Conservation (phyloP, 148 eudicot genomes). For the Suaeda aralocaspica region DNA sequence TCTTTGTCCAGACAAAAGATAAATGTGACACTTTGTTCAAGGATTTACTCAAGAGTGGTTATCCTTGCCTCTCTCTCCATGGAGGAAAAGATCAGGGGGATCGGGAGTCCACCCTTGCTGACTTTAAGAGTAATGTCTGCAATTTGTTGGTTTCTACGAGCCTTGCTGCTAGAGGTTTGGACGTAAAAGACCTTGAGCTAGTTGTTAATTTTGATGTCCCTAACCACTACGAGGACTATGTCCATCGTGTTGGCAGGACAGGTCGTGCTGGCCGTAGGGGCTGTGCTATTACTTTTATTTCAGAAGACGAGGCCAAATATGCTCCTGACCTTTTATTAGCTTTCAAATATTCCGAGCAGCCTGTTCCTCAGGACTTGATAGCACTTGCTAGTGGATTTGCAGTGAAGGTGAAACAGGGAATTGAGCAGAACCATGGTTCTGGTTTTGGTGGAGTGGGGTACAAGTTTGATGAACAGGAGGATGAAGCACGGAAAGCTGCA, state of each 20-base stretch:
- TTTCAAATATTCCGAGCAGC: conserved; percentile 67
- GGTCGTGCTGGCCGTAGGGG: conserved; percentile 85
- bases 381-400: conserved; percentile 71
- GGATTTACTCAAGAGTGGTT: conserved; percentile 65
- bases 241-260: conserved; percentile 81
- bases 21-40: conserved; percentile 68
- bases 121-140: conserved; percentile 77
- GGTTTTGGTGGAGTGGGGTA: conserved; percentile 88
- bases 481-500: conserved; percentile 75
- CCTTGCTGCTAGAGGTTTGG: conserved; percentile 79
- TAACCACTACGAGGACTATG: conserved; percentile 82
- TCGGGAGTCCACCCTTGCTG: conserved; percentile 74
- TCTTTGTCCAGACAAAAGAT: conserved; percentile 71
- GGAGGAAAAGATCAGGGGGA: conserved; percentile 87
- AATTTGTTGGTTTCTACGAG: conserved; percentile 75
- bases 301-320: conserved; percentile 65
- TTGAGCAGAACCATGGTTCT: conserved; percentile 72
- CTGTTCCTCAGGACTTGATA: conserved; percentile 65
- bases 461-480: conserved; percentile 85
- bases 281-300: conserved; percentile 65
- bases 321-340: conserved; percentile 80
- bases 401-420: conserved; percentile 75
- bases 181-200: conserved; percentile 80
- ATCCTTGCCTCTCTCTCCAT: conserved; percentile 81
- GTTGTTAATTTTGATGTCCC: conserved; percentile 74